phyloP scores from a whole-genome alignment of 192 early-diverging fungal genomes.

The Entomortierella parvispora region DNA sequence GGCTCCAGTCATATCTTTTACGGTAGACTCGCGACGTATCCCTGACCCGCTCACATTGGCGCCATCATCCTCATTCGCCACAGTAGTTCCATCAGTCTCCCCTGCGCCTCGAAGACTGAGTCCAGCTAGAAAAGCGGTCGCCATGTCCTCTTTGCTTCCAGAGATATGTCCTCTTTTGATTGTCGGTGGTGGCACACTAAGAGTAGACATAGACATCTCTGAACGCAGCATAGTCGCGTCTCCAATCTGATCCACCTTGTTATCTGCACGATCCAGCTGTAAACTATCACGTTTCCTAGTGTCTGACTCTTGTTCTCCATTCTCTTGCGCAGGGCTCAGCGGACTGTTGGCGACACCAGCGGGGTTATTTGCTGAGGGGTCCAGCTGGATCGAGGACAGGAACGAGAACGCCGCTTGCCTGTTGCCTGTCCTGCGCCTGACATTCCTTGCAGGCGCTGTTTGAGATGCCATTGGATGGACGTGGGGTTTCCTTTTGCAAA shows the following conservation, averaged over 20 bases:
- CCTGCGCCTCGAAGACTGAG: conserved; percentile 26
- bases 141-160: conserved; percentile 24
- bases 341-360: neutral
- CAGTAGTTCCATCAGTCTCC: neutral
- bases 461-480: neutral
- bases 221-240: neutral
- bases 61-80: neutral
- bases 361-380: conserved; percentile 7
- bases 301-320: neutral
- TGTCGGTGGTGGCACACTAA: neutral
- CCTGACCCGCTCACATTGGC: neutral
- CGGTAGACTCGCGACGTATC: neutral
- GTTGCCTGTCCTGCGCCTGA: conserved; percentile 24
- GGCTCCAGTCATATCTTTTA: too few relatives aligned
- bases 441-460: neutral
- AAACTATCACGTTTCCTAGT: neutral
- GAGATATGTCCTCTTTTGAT: conserved; percentile 5
- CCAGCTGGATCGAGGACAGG: conserved; percentile 32
- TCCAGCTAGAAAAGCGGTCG: conserved; percentile 26
- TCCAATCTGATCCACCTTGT: neutral
- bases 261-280: neutral
- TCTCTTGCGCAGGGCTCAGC: neutral
- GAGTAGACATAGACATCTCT: neutral
- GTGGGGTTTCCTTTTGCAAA: conserved; percentile 5
- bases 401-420: conserved; percentile 46